Percentiles rank a stretch among this genome's conserved stretches.
Conservation (phyloP, 2,329 filamentous ascomycete genomes). For the Pezicula carpinea region DNA sequence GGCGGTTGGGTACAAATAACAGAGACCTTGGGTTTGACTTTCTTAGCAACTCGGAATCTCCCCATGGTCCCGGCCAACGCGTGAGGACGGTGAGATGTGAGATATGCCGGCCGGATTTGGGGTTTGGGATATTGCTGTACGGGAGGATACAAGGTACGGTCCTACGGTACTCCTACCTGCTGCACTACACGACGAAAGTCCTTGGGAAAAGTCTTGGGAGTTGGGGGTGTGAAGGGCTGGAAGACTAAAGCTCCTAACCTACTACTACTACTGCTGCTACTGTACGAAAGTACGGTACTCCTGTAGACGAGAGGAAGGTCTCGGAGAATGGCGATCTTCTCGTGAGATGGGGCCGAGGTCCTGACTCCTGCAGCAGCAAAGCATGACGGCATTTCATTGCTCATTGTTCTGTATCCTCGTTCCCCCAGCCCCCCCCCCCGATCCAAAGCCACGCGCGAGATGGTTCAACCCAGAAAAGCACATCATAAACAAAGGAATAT, state of each 20-base stretch:
- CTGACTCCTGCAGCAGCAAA: conserved; percentile 8
- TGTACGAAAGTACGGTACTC: too few species aligned
- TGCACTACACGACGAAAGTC: too few species aligned
- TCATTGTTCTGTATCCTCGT: not conserved
- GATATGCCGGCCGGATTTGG: not conserved
- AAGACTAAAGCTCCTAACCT: too few species aligned
- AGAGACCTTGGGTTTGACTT: not conserved
- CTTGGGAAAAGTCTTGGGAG: not conserved
- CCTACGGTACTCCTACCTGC: too few species aligned
- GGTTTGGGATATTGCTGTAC: not conserved
- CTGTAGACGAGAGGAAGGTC: too few species aligned
- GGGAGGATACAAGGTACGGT: too few species aligned
- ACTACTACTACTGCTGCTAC: too few species aligned
- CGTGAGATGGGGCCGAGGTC: not conserved
- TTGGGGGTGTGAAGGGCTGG: not conserved
- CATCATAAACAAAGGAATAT: conserved; percentile 5
- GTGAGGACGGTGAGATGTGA: too few species aligned
- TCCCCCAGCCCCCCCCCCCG: conserved; percentile 1
- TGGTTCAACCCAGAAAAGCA: conserved; percentile 11
- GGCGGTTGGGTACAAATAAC: not conserved
- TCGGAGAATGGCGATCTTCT: too few species aligned
- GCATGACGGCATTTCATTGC: conserved; percentile 11
- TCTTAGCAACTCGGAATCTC: not conserved
- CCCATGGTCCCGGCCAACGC: not conserved
- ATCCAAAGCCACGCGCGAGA: conserved; percentile 4